phyloP scores from a whole-genome alignment of 768 basidiomycete species.

The Leccinum sublutescens region DNA sequence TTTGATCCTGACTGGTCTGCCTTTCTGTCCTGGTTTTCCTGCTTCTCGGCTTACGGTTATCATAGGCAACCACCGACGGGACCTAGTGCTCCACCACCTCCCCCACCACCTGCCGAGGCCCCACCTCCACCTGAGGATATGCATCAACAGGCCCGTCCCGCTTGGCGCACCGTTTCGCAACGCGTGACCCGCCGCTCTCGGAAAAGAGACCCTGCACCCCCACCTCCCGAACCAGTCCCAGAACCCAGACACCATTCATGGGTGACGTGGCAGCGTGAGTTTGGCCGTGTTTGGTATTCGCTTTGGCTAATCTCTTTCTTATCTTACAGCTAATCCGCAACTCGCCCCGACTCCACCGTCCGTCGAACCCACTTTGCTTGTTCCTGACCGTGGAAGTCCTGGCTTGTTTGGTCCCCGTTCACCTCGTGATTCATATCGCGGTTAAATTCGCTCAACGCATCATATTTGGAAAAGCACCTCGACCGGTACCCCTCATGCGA shows the following conservation, averaged over 20 bases:
- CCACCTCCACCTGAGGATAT: constrained; percentile 45
- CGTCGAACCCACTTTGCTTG: constrained; percentile 55
- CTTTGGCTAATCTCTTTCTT: background rate
- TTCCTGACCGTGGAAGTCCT: constrained; percentile 56
- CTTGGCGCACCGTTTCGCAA: constrained; percentile 56
- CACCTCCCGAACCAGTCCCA: constrained; percentile 32
- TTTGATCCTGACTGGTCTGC: constrained; percentile 78
- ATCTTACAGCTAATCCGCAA: constrained; percentile 52
- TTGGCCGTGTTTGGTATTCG: constrained; percentile 10
- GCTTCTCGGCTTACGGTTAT: background rate
- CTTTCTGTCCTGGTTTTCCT: background rate
- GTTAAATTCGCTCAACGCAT: constrained; percentile 3
- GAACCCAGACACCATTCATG: constrained; percentile 53
- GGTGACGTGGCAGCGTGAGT: constrained; percentile 69
- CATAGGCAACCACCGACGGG: constrained; percentile 44
- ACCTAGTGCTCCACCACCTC: constrained; percentile 39
- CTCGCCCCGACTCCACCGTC: constrained; percentile 61
- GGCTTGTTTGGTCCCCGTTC: constrained; percentile 80
- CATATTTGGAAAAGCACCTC: background rate
- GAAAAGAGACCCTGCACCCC: constrained; percentile 38
- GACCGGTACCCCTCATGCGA: background rate
- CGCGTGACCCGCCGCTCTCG: constrained; percentile 41
- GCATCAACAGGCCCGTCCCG: constrained; percentile 46
- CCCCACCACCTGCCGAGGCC: constrained; percentile 43
- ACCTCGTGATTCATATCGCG: constrained; percentile 42